Conservation (phyloP, 2,329 filamentous ascomycete genomes). For the Ophiosphaerella herpotricha region DNA sequence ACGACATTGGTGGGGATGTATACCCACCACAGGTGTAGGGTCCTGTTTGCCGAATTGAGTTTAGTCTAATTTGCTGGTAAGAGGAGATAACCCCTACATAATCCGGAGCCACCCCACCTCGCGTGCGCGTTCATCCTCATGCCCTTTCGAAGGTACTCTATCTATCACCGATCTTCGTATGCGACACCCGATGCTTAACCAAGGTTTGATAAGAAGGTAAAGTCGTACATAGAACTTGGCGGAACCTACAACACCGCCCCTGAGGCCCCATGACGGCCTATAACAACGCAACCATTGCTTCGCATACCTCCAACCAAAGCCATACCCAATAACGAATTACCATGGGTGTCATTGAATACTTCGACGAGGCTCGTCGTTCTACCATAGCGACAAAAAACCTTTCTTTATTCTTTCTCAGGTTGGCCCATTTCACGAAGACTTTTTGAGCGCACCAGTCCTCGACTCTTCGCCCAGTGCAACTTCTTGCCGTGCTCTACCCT, state of each 20-base stretch:
- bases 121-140: slow-evolving; percentile 17
- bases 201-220: no score
- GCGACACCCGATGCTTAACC: no score
- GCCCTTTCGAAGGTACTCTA: not conserved
- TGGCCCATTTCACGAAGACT: slow-evolving; percentile 5
- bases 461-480: not conserved
- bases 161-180: no score
- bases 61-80: slow-evolving; percentile 15
- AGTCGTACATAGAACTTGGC: no score
- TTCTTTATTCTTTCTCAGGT: not conserved
- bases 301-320: no score
- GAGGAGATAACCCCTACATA: slow-evolving; percentile 25
- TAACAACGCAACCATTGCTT: no score
- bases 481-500: not conserved
- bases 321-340: no score
- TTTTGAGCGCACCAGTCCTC: slow-evolving; percentile 15
- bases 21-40: slow-evolving; percentile 30
- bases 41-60: slow-evolving; percentile 31
- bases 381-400: slow-evolving; percentile 7
- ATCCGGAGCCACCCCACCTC: slow-evolving; percentile 27
- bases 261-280: no score
- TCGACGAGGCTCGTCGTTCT: no score
- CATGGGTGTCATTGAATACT: no score
- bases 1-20: slow-evolving; percentile 34
- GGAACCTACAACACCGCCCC: no score